phyloP scores from a whole-genome alignment of 73 alveolate genomes.

The Loxodes magnus region DNA sequence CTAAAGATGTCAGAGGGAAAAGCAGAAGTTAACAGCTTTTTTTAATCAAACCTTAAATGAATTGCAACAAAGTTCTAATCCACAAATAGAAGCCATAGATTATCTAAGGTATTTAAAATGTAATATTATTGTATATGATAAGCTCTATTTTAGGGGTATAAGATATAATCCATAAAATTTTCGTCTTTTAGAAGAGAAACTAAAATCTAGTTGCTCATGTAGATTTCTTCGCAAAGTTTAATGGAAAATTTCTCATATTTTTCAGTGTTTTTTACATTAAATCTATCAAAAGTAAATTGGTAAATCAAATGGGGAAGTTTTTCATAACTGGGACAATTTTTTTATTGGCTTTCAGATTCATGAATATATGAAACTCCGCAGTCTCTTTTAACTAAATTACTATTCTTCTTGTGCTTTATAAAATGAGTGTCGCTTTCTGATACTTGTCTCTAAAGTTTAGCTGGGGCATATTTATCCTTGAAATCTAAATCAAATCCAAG shows the following conservation, averaged over 20 bases:
- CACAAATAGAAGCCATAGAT: constrained; percentile 1
- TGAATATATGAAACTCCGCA: constrained; percentile 74
- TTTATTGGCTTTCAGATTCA: constrained; percentile 44
- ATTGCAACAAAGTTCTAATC: constrained; percentile 5
- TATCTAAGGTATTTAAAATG: no score
- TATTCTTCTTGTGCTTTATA: constrained; percentile 37
- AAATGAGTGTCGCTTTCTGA: constrained; percentile 40
- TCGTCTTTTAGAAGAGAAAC: no score
- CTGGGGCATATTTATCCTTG: constrained; percentile 1
- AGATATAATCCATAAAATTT: no score
- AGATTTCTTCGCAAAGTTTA: no score
- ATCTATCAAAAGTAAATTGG: no score
- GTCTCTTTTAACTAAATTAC: constrained; percentile 39
- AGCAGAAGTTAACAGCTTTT: background rate
- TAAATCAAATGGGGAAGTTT: no score
- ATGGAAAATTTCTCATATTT: no score
- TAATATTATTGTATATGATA: no score
- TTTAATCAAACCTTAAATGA: constrained; percentile 1
- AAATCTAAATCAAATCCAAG: constrained; percentile 6
- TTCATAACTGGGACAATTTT: constrained; percentile 14
- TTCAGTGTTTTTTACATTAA: no score
- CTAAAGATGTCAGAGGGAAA: background rate
- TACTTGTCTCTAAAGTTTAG: background rate
- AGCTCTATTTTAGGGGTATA: no score
- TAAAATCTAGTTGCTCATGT: no score